These are phyloP conservation scores for Rubus parviflorus DNA, from an alignment of 306 rosid genomes.

Conservation along the genomic window DNA sequence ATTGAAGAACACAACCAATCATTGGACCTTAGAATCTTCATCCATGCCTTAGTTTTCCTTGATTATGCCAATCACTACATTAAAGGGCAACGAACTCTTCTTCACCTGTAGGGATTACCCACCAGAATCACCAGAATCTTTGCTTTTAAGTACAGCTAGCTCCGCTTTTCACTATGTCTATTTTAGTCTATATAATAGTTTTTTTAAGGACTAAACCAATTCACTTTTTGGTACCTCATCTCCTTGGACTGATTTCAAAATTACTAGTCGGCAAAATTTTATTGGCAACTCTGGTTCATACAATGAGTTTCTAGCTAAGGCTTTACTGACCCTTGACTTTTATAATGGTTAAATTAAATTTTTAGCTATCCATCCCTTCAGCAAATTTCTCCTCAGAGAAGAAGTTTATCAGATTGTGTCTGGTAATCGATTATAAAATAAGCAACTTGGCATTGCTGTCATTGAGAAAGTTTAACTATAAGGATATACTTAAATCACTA, in stretches of 20 bases:
- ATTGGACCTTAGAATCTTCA: slow-evolving; percentile 15
- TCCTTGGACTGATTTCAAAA: background rate
- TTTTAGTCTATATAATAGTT: no score
- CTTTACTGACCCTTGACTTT: background rate
- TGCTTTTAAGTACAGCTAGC: slow-evolving; percentile 24
- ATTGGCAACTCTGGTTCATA: background rate
- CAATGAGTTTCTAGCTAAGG: background rate
- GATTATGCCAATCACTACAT: slow-evolving; percentile 16
- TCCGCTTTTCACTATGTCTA: background rate
- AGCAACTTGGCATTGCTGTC: background rate
- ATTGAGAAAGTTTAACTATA: background rate
- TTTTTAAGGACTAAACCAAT: background rate
- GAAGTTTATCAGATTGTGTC: background rate
- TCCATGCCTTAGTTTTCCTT: slow-evolving; percentile 15
- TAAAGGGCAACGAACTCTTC: slow-evolving; percentile 5
- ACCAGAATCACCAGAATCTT: slow-evolving; percentile 6
- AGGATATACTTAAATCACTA: background rate
- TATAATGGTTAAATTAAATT: background rate
- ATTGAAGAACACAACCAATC: slow-evolving; percentile 16
- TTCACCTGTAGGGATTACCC: background rate
- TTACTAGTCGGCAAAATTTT: background rate
- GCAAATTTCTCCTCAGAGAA: background rate
- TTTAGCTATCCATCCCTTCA: background rate
- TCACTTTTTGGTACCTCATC: background rate
- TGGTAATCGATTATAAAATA: background rate